Conservation (phyloP, 257 asterid species). For the Echites panduratus region DNA sequence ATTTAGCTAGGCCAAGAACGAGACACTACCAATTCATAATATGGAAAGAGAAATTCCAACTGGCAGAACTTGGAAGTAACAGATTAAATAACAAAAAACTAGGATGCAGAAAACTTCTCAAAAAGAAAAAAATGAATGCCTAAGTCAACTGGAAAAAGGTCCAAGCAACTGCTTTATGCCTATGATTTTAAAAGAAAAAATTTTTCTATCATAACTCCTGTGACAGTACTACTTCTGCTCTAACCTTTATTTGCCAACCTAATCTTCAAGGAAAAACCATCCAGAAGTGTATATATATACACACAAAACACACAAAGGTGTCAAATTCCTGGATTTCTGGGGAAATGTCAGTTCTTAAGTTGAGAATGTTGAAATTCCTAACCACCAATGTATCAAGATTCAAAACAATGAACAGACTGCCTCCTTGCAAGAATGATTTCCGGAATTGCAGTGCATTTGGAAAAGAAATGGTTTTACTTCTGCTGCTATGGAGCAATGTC, state of each 20-base stretch:
- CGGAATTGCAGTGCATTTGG: not conserved
- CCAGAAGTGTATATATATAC: not conserved
- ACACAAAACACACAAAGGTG: not conserved
- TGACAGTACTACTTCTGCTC: not conserved
- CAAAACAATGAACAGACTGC: not conserved
- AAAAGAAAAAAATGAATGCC: not conserved
- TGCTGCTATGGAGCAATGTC: not conserved
- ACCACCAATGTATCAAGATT: not conserved
- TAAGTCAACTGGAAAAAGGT: not conserved
- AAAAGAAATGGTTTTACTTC: not conserved
- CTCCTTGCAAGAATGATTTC: not conserved
- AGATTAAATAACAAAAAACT: no score
- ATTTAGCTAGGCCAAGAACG: not conserved
- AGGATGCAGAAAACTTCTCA: not conserved
- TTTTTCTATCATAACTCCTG: not conserved
- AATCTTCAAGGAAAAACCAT: not conserved
- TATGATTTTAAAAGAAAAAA: not conserved
- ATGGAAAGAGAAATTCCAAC: not conserved
- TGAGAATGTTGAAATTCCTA: not conserved
- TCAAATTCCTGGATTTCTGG: not conserved
- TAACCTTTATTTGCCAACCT: not conserved
- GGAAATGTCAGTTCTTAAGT: not conserved
- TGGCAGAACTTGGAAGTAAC: not conserved
- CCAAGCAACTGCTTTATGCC: not conserved
- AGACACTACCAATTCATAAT: not conserved